These are phyloP conservation scores for Magnusiomyces suaveolens DNA, from an alignment of 1,139 yeast species.

Conservation along the genomic window DNA sequence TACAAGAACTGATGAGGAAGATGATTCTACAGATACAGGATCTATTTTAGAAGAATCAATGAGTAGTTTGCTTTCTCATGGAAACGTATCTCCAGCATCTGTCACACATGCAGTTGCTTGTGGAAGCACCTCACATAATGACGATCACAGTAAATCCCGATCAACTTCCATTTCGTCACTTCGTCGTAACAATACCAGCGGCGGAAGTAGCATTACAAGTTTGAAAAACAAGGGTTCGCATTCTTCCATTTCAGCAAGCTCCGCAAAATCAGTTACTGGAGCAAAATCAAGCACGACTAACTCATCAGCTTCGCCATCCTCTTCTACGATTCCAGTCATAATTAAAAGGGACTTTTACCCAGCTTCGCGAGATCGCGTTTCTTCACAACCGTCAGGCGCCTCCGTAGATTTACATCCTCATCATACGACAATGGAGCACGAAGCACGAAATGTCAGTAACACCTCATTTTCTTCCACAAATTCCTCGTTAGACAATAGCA, in stretches of 20 bases:
- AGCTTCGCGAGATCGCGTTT: too few relatives aligned
- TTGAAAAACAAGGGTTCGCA: too few relatives aligned
- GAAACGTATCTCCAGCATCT: not conserved
- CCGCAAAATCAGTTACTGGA: too few relatives aligned
- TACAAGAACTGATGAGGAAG: not conserved
- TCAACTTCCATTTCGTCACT: not conserved
- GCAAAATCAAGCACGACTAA: too few relatives aligned
- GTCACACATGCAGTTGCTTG: not conserved
- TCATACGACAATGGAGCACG: not conserved
- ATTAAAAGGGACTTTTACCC: too few relatives aligned
- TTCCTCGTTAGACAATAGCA: not conserved
- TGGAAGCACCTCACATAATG: not conserved
- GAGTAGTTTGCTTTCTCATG: not conserved
- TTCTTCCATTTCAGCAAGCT: too few relatives aligned
- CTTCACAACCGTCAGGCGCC: too few relatives aligned
- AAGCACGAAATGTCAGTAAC: not conserved
- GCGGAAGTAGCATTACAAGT: not conserved
- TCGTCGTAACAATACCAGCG: not conserved
- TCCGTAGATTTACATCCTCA: not conserved
- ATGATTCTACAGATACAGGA: not conserved
- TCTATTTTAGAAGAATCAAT: not conserved
- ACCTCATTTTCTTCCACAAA: not conserved
- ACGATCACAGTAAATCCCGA: not conserved
- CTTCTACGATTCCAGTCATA: too few relatives aligned
- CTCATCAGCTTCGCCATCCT: too few relatives aligned